Conservation (phyloP, 495 filamentous ascomycete species). For the Cladorrhinum samala region DNA sequence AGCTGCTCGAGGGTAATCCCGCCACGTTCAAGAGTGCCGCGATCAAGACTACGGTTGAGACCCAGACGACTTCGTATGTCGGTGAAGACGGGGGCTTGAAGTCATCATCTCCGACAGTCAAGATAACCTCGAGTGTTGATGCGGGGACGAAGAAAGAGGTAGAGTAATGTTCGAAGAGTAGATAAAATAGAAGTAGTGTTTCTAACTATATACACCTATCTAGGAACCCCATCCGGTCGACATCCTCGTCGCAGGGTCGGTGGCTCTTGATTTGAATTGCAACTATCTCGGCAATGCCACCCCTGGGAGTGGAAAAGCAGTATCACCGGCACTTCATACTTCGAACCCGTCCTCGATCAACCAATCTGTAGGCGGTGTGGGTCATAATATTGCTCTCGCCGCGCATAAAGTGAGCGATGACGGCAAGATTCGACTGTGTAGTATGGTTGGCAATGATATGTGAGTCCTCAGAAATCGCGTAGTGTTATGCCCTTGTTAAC, state of each 20-base stretch:
- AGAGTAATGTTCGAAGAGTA: neutral
- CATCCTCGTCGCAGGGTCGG: conserved; percentile 80
- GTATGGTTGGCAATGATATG: conserved; percentile 68
- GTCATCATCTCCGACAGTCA: neutral
- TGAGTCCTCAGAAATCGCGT: too few relatives aligned
- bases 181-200: neutral
- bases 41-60: conserved; percentile 2
- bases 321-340: conserved; percentile 58
- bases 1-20: conserved; percentile 36
- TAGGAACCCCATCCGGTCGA: conserved; percentile 36
- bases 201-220: neutral
- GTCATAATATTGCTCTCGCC: conserved; percentile 83
- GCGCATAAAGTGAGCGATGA: conserved; percentile 48
- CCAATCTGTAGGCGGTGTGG: conserved; percentile 88
- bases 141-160: neutral
- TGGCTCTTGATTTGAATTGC: conserved; percentile 84
- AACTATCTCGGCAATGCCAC: conserved; percentile 47
- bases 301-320: conserved; percentile 1
- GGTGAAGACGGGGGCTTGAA: neutral
- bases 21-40: conserved; percentile 8
- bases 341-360: conserved; percentile 79
- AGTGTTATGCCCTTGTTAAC: too few relatives aligned
- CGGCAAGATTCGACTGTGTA: conserved; percentile 58
- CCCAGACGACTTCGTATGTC: neutral
- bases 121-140: neutral